Conservation (phyloP, 208 protist species). For the Novymonas esmeraldas region DNA sequence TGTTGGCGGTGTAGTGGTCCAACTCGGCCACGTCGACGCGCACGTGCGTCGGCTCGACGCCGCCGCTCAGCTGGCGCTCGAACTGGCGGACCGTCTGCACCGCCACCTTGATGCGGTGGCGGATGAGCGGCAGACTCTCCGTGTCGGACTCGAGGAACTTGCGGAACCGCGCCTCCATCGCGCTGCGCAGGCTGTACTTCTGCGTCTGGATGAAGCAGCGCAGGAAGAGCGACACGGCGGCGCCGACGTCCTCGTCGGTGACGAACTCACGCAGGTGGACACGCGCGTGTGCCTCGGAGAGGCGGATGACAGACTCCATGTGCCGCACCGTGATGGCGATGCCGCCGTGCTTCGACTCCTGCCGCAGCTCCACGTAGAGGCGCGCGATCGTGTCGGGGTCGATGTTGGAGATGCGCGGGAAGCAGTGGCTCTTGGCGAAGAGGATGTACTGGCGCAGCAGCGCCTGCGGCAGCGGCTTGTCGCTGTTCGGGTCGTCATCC, state of each 20-base stretch:
- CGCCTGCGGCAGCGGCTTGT: conserved; percentile 92
- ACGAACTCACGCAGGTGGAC: conserved; percentile 98
- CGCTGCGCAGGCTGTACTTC: conserved; percentile 90
- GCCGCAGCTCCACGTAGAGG: conserved; percentile 97
- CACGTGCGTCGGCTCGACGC: conserved; percentile 78
- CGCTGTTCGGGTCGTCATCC: conserved; percentile 85
- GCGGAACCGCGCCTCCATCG: conserved; percentile 87
- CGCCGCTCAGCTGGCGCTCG: conserved; percentile 82
- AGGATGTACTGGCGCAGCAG: conserved; percentile 98
- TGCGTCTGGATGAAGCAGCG: conserved; percentile 98
- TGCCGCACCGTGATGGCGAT: conserved; percentile 98
- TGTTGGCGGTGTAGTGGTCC: conserved; percentile 77
- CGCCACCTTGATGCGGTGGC: conserved; percentile 84
- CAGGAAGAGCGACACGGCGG: conserved; percentile 98
- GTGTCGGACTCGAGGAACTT: conserved; percentile 89
- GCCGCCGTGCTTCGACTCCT: conserved; percentile 94
- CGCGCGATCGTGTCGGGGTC: conserved; percentile 94
- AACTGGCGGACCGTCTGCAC: conserved; percentile 82
- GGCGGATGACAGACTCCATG: conserved; percentile 98
- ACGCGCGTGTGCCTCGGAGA: conserved; percentile 98
- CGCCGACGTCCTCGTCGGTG: conserved; percentile 96
- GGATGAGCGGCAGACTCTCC: conserved; percentile 87
- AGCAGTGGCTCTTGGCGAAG: conserved; percentile 94
- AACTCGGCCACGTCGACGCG: conserved; percentile 81
- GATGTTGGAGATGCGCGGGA: conserved; percentile 92